These are phyloP conservation scores for Chamaenerion angustifolium DNA, from an alignment of 345 rosid species.

Conservation along the genomic window DNA sequence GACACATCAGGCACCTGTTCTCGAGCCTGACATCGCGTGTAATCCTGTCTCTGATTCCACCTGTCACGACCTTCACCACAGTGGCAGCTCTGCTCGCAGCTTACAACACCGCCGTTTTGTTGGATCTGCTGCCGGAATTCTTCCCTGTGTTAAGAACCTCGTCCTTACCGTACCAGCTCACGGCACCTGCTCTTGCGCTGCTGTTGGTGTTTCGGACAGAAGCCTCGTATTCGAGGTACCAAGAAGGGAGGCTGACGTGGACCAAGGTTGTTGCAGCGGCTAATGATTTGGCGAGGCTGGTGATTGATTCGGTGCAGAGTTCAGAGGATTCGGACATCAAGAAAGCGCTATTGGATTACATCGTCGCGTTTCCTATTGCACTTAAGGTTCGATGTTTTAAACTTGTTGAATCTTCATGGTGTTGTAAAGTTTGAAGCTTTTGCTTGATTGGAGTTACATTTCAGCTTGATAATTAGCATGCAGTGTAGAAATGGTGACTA, in stretches of 20 bases:
- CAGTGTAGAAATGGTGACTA: too few relatives aligned
- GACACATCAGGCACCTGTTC: constrained; percentile 68
- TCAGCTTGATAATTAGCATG: too few relatives aligned
- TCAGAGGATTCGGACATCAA: constrained; percentile 32
- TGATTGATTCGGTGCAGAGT: constrained; percentile 31
- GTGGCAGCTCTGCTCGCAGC: constrained; percentile 45
- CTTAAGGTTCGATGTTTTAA: constrained; percentile 42
- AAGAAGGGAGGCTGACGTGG: constrained; percentile 78
- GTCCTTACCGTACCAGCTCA: constrained; percentile 72
- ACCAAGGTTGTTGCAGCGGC: constrained; percentile 54
- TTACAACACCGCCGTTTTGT: constrained; percentile 59
- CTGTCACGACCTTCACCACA: constrained; percentile 60
- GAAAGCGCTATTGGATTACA: constrained; percentile 45
- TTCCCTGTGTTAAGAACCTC: constrained; percentile 69
- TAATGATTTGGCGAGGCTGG: constrained; percentile 59
- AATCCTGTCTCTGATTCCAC: constrained; percentile 73
- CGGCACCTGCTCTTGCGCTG: constrained; percentile 85
- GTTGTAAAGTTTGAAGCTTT: too few relatives aligned
- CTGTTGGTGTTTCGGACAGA: constrained; percentile 83
- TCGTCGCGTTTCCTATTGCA: constrained; percentile 75
- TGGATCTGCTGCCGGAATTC: constrained; percentile 41
- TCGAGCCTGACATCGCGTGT: constrained; percentile 71
- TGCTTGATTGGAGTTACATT: too few relatives aligned
- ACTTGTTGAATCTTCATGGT: background rate
- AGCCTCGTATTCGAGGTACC: constrained; percentile 88